Evolutionary conservation across 352 stramenopile genomes (phyloP), one percentile per base, ranked within the genome.

Genomic region (Globisporangium uncinulatum): DNA sequence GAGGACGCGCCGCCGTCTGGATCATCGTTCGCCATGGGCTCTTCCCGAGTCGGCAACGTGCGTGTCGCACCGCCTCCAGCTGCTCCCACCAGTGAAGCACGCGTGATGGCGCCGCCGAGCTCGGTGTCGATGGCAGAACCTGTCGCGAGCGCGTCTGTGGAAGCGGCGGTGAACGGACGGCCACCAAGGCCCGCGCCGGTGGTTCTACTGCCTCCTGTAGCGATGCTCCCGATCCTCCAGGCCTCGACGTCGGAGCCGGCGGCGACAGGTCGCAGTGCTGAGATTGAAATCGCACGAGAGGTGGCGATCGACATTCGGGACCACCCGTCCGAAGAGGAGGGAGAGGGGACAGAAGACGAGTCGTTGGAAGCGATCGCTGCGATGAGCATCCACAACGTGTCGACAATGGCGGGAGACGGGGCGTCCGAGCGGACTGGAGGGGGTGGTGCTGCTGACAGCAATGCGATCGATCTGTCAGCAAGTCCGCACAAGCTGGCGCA

Each of bases 301-400:
- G 67, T 79, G 20, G 57, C 69, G 10, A 73, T 81, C 49, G 67
- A 81, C 34, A 70, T 79, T 48, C 59, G 61, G 11, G 61, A 73
- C 37, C 57, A 20, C 32, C 21, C 53, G 19, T 34, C 36, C 39
- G 31, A 45, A 13, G 50, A 15, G n/a, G 50, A 39, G 34, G 34
- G 8, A 13, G 34, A 39, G 7, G 7, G 34, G 34, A 13, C 7
- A 2, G 34, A 39, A 39, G 34, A 56, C 17, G 47, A 39, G 37
- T 72, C 71, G 48, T 53, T 75, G 17, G 69, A 77, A 11, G 66
- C 74, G 39, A 77, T 75, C 31, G 67, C 57, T 41, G 74, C 60
- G 44, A 73, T 59, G 37, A 56, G 68, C 47, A 76, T 79, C 51
- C 67, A 83, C 63, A 83, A 76, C 75, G 70, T 83, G 71, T 67